A percentile compares a stretch with the other conserved stretches of the same genome.
These are phyloP conservation scores for Aspergillus quadricinctus DNA, from an alignment of 2,329 filamentous ascomycete genomes.

Conservation along the genomic window DNA sequence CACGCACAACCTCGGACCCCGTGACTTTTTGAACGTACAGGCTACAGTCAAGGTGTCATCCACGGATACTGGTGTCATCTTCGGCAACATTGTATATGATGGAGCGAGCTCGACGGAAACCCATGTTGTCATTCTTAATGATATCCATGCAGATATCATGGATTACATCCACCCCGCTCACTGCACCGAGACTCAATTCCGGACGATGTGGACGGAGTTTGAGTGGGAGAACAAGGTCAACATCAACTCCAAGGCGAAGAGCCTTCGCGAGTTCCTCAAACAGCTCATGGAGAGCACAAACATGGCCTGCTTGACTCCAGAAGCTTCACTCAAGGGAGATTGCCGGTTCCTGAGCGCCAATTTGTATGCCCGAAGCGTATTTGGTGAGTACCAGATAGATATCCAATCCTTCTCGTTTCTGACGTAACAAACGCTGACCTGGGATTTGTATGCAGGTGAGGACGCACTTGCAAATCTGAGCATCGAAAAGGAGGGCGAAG, in stretches of 20 bases:
- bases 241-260: conserved; percentile 96
- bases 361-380: conserved; percentile 91
- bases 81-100: conserved; percentile 97
- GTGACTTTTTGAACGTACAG: conserved; percentile 97
- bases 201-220: conserved; percentile 99
- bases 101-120: conserved; percentile 87
- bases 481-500: conserved; percentile 94
- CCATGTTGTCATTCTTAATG: conserved; percentile 95
- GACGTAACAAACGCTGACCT: conserved; percentile 17
- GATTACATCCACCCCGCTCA: conserved; percentile 98
- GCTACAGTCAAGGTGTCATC: conserved; percentile 98
- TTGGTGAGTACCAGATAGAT: conserved; percentile 63
- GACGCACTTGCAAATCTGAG: conserved; percentile 95
- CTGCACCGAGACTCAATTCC: conserved; percentile 96
- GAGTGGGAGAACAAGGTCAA: conserved; percentile 99
- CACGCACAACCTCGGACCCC: conserved; percentile 89
- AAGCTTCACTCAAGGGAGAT: conserved; percentile 93
- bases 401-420: background rate
- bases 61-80: conserved; percentile 97
- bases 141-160: conserved; percentile 99
- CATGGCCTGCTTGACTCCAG: conserved; percentile 96
- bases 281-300: conserved; percentile 97
- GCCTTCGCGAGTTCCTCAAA: conserved; percentile 83
- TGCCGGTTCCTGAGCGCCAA: conserved; percentile 98
- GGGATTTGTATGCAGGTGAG: conserved; percentile 64